Evolutionary conservation across 352 stramenopile genomes (phyloP).

Genomic region (Saprolegnia diclina): DNA sequence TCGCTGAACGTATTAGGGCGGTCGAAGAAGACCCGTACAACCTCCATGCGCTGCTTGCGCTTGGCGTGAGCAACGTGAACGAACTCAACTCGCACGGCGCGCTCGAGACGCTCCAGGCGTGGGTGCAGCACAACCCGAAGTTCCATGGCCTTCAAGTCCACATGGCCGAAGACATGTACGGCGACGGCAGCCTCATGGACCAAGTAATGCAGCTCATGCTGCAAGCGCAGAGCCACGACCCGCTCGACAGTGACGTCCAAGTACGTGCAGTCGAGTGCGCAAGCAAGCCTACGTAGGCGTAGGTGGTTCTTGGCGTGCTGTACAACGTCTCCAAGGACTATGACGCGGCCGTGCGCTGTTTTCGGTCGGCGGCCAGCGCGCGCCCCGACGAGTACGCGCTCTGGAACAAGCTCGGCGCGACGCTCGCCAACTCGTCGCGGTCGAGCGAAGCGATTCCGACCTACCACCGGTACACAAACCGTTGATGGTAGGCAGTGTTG

Average conservation of each 20-base stretch:
- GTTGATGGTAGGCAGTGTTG: neutral
- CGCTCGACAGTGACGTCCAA: conserved; percentile 67
- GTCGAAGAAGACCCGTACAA: conserved; percentile 95
- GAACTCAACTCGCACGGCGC: conserved; percentile 92
- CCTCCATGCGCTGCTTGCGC: conserved; percentile 86
- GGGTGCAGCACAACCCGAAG: conserved; percentile 96
- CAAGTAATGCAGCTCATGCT: conserved; percentile 94
- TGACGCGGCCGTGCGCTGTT: conserved; percentile 86
- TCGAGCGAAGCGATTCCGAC: conserved; percentile 90
- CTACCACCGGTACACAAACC: conserved; percentile 69
- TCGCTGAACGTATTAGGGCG: conserved; percentile 30
- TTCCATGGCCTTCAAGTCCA: conserved; percentile 91
- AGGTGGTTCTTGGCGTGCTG: conserved; percentile 93
- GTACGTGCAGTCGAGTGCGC: conserved; percentile 35
- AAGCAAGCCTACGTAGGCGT: conserved; percentile 45
- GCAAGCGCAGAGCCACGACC: conserved; percentile 75
- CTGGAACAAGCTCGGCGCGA: conserved; percentile 98
- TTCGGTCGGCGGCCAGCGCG: conserved; percentile 75
- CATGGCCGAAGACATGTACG: conserved; percentile 67
- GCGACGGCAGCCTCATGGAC: conserved; percentile 87
- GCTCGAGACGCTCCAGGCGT: conserved; percentile 91
- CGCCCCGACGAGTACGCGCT: conserved; percentile 92
- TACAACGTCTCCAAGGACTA: conserved; percentile 98
- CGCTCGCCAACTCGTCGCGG: conserved; percentile 92
- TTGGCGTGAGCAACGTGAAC: conserved; percentile 96